Evolutionary conservation across 108 stramenopile species (phyloP).

Genomic region (Nannochloropsis oceanica): DNA sequence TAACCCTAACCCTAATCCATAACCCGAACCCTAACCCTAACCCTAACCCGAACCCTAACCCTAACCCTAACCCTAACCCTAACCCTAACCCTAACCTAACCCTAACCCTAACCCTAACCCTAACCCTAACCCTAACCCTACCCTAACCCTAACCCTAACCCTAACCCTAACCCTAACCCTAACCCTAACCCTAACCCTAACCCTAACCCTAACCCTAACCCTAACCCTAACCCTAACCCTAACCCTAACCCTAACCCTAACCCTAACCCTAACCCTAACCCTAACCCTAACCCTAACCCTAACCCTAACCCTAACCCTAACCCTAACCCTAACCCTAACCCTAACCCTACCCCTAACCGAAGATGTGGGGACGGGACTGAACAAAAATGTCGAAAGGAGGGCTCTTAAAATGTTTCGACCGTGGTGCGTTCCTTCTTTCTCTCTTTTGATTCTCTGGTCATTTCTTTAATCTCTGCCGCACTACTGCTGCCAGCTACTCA

Average conservation of each 20-base stretch:
- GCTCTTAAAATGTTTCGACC: too few relatives aligned
- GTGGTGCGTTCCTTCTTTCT: neutral
- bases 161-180: slow-evolving; percentile 24
- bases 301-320: slow-evolving; percentile 22
- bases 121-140: too few relatives aligned
- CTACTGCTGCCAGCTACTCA: neutral
- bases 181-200: slow-evolving; percentile 24
- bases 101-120: slow-evolving; percentile 20
- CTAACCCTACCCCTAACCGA: slow-evolving; percentile 17
- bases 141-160: slow-evolving; percentile 24
- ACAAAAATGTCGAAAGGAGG: too few relatives aligned
- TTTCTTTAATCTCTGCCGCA: neutral
- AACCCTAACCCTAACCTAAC: too few relatives aligned
- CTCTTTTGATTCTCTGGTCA: neutral
- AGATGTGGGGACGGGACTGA: neutral
- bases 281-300: neutral
- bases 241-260: slow-evolving; percentile 12
- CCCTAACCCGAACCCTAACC: slow-evolving; percentile 17
- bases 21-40: slow-evolving; percentile 19
- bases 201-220: slow-evolving; percentile 13
- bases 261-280: slow-evolving; percentile 3
- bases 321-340: slow-evolving; percentile 25
- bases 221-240: slow-evolving; percentile 4
- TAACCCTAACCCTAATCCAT: too few relatives aligned
- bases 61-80: slow-evolving; percentile 19